phyloP scores from a whole-genome alignment of 2,329 filamentous ascomycete species.

The Penicillium sp. region DNA sequence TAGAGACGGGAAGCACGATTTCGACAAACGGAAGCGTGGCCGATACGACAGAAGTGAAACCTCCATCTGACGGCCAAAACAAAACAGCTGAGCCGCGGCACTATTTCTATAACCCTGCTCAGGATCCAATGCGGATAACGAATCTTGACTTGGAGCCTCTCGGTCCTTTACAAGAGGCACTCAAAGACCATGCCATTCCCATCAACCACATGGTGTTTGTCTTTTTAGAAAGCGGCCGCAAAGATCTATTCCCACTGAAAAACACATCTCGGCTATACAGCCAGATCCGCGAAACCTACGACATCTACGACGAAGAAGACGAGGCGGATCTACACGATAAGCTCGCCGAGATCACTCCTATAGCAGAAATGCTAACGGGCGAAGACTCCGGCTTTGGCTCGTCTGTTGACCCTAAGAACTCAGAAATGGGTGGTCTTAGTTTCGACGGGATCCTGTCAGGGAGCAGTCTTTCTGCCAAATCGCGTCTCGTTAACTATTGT shows the following conservation, averaged over 20 bases:
- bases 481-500: constrained; percentile 32
- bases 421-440: constrained; percentile 32
- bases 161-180: constrained; percentile 23
- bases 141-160: constrained; percentile 30
- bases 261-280: constrained; percentile 29
- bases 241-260: constrained; percentile 33
- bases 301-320: constrained; percentile 9
- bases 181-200: constrained; percentile 25
- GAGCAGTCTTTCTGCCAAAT: constrained; percentile 34
- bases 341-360: constrained; percentile 27
- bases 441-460: constrained; percentile 30
- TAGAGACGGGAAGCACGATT: background rate
- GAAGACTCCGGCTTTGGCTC: constrained; percentile 23
- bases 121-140: constrained; percentile 32
- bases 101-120: constrained; percentile 29
- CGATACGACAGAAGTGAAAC: background rate
- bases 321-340: constrained; percentile 21
- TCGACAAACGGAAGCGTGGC: background rate
- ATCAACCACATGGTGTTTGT: constrained; percentile 34
- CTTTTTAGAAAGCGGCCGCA: constrained; percentile 33
- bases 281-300: constrained; percentile 25
- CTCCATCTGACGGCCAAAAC: background rate
- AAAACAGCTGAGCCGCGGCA: constrained; percentile 1
- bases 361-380: constrained; percentile 34
- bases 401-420: constrained; percentile 19